phyloP scores from a whole-genome alignment of 1,284 basidiomycete species.

The Trichosporon sp. region DNA sequence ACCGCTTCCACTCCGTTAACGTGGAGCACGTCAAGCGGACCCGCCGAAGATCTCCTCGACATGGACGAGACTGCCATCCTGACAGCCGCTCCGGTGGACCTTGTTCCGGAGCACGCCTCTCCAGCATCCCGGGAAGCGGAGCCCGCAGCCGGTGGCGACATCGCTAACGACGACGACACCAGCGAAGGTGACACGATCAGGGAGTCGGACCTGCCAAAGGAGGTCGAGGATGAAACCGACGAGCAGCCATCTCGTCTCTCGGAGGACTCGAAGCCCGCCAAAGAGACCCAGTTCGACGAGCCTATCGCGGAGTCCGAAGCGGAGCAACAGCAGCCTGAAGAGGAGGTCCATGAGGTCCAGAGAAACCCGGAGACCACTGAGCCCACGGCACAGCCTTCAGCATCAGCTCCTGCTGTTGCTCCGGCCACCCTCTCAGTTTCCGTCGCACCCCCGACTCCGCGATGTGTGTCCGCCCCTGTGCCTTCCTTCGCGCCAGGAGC shows the following conservation, averaged over 20 bases:
- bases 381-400: not conserved
- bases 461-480: not conserved
- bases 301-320: not conserved
- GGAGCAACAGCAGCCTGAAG: not conserved
- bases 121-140: not conserved
- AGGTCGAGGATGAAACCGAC: not conserved
- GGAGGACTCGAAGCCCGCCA: not conserved
- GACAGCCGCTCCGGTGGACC: not conserved
- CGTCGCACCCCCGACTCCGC: not conserved
- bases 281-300: not conserved
- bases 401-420: not conserved
- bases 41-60: not conserved
- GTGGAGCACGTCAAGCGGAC: not conserved
- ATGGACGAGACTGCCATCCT: constrained; percentile 3
- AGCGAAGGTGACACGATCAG: not conserved
- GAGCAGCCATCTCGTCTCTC: not conserved
- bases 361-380: not conserved
- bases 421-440: not conserved
- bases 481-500: not conserved
- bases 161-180: not conserved
- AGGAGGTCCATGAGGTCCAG: not conserved
- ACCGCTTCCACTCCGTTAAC: not conserved
- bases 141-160: too few species aligned
- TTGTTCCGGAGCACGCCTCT: not conserved
- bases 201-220: not conserved